Evolutionary conservation across 352 stramenopile genomes (phyloP), one percentile per base, ranked within the genome.

Genomic region (Phytophthora pini): DNA sequence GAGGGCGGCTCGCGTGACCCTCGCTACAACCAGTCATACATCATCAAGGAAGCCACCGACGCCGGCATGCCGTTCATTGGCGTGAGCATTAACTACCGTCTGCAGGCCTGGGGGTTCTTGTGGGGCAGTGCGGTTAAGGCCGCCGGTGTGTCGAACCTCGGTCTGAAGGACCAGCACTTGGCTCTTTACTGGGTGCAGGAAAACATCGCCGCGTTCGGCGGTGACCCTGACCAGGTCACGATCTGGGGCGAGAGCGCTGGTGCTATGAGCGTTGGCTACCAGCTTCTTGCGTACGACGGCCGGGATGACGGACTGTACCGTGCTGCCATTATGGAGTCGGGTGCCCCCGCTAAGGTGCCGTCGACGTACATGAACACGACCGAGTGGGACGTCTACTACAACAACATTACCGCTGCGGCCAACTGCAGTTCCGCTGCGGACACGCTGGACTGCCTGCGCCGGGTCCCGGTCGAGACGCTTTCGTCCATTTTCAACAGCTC

Each of bases 201-300:
- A 31, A 94, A 97, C 55, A 92, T 97, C 52, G 51, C 13, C 2
- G 54, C 68, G 38, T 97, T 98, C 70, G 92, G 92, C 4, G 90
- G 89, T 27, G 80, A 98, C 74, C 68, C 87, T 4, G 66, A 75
- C 47, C 70, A 79, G n/a, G 88, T 97, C 31, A 97, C 87, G 1
- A 46, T 98, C 12, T 97, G 95, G 73, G 92, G 92, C 5, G 88
- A 98, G 64, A 93, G 77, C 48, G 88, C 89, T 1, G 92, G 90
- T 12, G 80, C 73, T 26, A 76, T 26, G 39, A 79, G 60, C 68
- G 60, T 77, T 22, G 64, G 58, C 10, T 64, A 74, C 24, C 69
- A 74, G 54, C 40, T 77, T 2, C 49, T 77, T 38, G 69, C 69
- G 4, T 71, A 71, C 46, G 69, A 64, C 13, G 69, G 69, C 5